Percentiles rank a stretch among this genome's conserved stretches.
Conservation (phyloP, 2,329 filamentous ascomycete species). For the Ilyonectria mors-panacis region DNA sequence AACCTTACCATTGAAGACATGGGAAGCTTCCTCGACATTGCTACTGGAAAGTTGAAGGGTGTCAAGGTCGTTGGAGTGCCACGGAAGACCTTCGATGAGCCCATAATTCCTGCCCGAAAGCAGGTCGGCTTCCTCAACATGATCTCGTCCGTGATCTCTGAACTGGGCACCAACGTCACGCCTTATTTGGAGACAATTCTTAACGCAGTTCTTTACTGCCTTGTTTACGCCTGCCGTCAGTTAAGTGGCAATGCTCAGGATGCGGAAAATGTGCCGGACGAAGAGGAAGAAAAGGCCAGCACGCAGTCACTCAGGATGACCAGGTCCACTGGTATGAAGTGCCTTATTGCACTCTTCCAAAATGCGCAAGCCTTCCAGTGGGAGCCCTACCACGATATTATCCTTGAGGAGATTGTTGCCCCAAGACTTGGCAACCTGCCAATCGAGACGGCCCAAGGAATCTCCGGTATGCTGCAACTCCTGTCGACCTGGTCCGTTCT, state of each 20-base stretch:
- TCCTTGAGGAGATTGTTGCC: slow-evolving; percentile 82
- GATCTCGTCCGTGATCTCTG: slow-evolving; percentile 88
- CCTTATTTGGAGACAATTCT: slow-evolving; percentile 79
- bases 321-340: slow-evolving; percentile 84
- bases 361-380: slow-evolving; percentile 81
- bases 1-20: slow-evolving; percentile 82
- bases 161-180: slow-evolving; percentile 81
- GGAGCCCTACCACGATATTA: slow-evolving; percentile 76
- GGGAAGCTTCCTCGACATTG: slow-evolving; percentile 85
- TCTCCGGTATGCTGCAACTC: slow-evolving; percentile 86
- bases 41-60: slow-evolving; percentile 78
- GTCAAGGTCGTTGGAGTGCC: slow-evolving; percentile 70
- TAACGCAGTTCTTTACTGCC: slow-evolving; percentile 85
- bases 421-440: slow-evolving; percentile 85
- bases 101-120: slow-evolving; percentile 78
- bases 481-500: slow-evolving; percentile 85
- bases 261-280: slow-evolving; percentile 54
- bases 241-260: slow-evolving; percentile 61
- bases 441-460: slow-evolving; percentile 87
- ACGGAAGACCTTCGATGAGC: slow-evolving; percentile 68
- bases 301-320: slow-evolving; percentile 74
- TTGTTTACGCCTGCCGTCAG: slow-evolving; percentile 77
- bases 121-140: slow-evolving; percentile 95
- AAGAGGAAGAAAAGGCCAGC: slow-evolving; percentile 61
- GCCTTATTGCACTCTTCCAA: slow-evolving; percentile 83